phyloP scores from a whole-genome alignment of 495 filamentous ascomycete genomes.

The Penicillium verhagenii region DNA sequence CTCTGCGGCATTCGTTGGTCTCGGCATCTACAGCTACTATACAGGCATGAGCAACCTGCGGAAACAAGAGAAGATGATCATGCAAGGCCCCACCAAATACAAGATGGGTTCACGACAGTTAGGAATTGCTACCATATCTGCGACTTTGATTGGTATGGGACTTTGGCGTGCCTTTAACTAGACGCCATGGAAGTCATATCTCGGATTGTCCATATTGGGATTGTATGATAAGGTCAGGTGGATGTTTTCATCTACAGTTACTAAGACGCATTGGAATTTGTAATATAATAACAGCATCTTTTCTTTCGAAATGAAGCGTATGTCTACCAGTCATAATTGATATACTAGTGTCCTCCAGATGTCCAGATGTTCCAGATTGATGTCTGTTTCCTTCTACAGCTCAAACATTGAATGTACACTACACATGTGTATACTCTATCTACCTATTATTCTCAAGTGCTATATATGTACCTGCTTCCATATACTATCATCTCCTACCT shows the following conservation, averaged over 20 bases:
- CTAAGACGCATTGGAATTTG: conserved; percentile 7
- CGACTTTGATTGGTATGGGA: conserved; percentile 68
- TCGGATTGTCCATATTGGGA: background rate
- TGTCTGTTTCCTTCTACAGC: too few species aligned
- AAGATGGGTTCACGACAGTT: conserved; percentile 71
- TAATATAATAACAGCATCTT: too few species aligned
- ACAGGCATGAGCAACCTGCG: conserved; percentile 76
- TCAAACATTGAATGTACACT: too few species aligned
- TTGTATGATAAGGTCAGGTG: background rate
- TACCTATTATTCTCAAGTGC: too few species aligned
- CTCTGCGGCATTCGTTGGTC: conserved; percentile 79
- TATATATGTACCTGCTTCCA: too few species aligned
- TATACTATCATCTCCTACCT: too few species aligned
- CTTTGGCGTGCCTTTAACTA: conserved; percentile 57
- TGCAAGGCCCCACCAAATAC: conserved; percentile 68
- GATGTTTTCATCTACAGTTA: background rate
- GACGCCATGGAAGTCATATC: conserved; percentile 12
- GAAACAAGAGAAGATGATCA: conserved; percentile 65
- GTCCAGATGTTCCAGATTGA: too few species aligned
- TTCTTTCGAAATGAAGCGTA: too few species aligned
- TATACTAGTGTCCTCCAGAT: too few species aligned
- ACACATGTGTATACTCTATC: too few species aligned
- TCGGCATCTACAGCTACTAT: conserved; percentile 82
- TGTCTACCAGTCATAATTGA: too few species aligned
- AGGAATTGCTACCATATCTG: conserved; percentile 70